phyloP scores from a whole-genome alignment of 1,284 basidiomycete species.

The Grifola frondosa region DNA sequence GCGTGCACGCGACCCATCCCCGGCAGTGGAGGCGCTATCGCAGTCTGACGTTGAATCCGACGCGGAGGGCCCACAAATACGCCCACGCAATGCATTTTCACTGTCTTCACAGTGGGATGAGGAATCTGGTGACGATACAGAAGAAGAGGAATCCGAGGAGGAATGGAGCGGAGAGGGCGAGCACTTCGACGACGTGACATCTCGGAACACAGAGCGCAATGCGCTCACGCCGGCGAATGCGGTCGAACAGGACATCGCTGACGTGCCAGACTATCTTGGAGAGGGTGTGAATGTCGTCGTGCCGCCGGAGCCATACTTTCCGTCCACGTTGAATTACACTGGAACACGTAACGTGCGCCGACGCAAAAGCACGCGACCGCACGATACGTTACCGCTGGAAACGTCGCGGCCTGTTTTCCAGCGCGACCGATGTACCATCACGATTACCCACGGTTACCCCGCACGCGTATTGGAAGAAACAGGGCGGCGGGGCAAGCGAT shows the following conservation, averaged over 20 bases:
- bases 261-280: slow-evolving; percentile 71
- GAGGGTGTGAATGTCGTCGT: slow-evolving; percentile 91
- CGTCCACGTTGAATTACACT: slow-evolving; percentile 59
- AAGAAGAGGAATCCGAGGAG: slow-evolving; percentile 36
- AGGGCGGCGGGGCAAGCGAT: slow-evolving; percentile 65
- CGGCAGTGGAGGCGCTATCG: slow-evolving; percentile 70
- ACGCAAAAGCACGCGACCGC: slow-evolving; percentile 55
- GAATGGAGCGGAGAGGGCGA: slow-evolving; percentile 50
- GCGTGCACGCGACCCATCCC: slow-evolving; percentile 64
- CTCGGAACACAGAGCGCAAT: slow-evolving; percentile 73
- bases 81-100: slow-evolving; percentile 62
- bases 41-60: slow-evolving; percentile 71
- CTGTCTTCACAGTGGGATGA: slow-evolving; percentile 51
- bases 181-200: slow-evolving; percentile 77
- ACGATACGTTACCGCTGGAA: slow-evolving; percentile 60
- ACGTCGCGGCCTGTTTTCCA: slow-evolving; percentile 84
- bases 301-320: slow-evolving; percentile 78
- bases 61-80: slow-evolving; percentile 49
- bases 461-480: slow-evolving; percentile 48
- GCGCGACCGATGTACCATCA: slow-evolving; percentile 91
- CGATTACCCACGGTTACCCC: slow-evolving; percentile 83
- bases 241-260: slow-evolving; percentile 43
- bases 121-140: slow-evolving; percentile 51
- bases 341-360: slow-evolving; percentile 48
- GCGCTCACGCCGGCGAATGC: slow-evolving; percentile 54